Evolutionary conservation across 1,284 basidiomycete species (phyloP).

Genomic region (Pholiota adiposa): DNA sequence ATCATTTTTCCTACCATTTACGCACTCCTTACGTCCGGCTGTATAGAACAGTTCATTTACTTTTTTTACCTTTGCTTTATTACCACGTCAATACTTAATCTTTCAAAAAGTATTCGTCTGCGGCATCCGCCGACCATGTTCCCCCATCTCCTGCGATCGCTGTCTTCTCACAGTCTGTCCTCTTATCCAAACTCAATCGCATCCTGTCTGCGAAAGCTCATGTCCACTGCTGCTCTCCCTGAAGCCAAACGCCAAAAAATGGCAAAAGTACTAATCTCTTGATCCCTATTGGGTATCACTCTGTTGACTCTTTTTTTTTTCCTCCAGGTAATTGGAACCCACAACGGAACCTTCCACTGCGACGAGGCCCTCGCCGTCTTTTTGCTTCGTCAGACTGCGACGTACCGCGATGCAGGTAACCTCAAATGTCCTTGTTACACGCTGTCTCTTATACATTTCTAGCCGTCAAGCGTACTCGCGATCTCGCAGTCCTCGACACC

Average conservation of each 20-base stretch:
- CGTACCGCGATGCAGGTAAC: constrained; percentile 78
- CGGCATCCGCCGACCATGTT: constrained; percentile 26
- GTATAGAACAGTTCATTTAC: constrained; percentile 19
- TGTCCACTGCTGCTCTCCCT: constrained; percentile 31
- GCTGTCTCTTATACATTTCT: constrained; percentile 9
- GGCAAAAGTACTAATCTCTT: constrained; percentile 29
- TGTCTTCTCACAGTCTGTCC: not conserved
- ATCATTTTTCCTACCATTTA: constrained; percentile 9
- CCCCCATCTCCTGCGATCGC: constrained; percentile 18
- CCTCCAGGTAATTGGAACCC: constrained; percentile 84
- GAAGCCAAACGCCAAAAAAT: constrained; percentile 54
- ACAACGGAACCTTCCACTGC: constrained; percentile 96
- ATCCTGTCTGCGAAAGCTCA: not conserved
- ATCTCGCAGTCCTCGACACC: constrained; percentile 77
- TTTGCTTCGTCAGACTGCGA: constrained; percentile 79
- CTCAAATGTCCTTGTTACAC: not conserved
- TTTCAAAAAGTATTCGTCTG: constrained; percentile 9
- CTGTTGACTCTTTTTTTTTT: not conserved
- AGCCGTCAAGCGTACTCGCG: constrained; percentile 84
- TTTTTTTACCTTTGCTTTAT: constrained; percentile 4
- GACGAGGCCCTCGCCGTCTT: constrained; percentile 97
- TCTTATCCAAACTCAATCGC: constrained; percentile 3
- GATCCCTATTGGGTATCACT: not conserved
- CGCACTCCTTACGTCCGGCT: constrained; percentile 10
- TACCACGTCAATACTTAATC: constrained; percentile 7